These are phyloP conservation scores for Asterophora parasitica DNA, from an alignment of 768 basidiomycete species.

Conservation along the genomic window DNA sequence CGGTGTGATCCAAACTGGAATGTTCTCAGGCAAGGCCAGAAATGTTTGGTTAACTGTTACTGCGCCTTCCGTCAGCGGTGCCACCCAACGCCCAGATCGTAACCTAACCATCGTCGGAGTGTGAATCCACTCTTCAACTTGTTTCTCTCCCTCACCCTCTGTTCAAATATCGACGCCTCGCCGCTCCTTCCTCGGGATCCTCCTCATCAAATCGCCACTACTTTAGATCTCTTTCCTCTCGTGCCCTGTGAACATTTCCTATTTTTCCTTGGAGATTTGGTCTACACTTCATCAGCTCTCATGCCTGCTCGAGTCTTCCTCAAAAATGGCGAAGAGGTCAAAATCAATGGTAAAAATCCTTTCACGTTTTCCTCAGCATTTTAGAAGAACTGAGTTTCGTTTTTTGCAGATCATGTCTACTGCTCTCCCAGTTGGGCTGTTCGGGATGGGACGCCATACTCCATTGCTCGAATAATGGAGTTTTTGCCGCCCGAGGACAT, in stretches of 20 bases:
- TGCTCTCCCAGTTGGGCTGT: conserved; percentile 91
- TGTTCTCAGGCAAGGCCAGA: conserved; percentile 7
- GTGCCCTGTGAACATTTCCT: conserved; percentile 18
- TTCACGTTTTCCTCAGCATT: conserved; percentile 15
- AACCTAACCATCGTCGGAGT: conserved; percentile 33
- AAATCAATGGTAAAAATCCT: conserved; percentile 70
- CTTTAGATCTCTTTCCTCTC: conserved; percentile 18
- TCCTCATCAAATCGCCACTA: conserved; percentile 16
- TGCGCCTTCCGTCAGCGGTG: conserved; percentile 16
- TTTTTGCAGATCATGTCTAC: conserved; percentile 89
- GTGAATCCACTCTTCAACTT: conserved; percentile 33
- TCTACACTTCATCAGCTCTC: conserved; percentile 28
- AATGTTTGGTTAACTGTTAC: conserved; percentile 12
- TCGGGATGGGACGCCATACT: conserved; percentile 93
- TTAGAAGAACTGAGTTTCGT: conserved; percentile 16
- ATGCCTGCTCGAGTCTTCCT: conserved; percentile 55
- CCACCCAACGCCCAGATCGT: neutral
- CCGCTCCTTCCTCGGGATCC: conserved; percentile 17
- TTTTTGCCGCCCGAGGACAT: conserved; percentile 80
- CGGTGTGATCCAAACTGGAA: neutral
- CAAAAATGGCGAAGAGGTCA: conserved; percentile 81
- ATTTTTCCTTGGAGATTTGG: conserved; percentile 27
- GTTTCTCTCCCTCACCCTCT: conserved; percentile 36
- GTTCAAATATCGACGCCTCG: conserved; percentile 24
- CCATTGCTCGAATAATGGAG: conserved; percentile 95